A percentile compares a stretch with the other conserved stretches of the same genome.
Evolutionary conservation across 2,329 filamentous ascomycete genomes (phyloP).

Genomic region (Xylariaceae sp.): DNA sequence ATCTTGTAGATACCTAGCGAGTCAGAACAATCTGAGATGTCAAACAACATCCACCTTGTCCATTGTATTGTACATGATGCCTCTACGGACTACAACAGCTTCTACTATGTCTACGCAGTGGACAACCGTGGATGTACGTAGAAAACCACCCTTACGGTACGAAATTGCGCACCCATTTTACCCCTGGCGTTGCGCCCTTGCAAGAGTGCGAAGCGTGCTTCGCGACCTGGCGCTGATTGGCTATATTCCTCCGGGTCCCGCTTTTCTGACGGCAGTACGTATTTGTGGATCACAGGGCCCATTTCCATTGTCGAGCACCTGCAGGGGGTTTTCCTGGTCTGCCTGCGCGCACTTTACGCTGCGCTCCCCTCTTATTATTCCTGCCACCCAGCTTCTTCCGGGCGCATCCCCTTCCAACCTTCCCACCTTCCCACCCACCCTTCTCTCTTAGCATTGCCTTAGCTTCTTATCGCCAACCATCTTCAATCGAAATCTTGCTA

Average conservation of each 20-base stretch:
- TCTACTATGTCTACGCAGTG: no score
- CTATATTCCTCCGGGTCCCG: conserved; percentile 19
- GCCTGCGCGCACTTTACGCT: conserved; percentile 18
- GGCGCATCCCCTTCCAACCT: conserved; percentile 23
- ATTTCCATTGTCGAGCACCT: conserved; percentile 15
- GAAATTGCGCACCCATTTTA: not conserved
- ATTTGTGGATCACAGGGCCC: conserved; percentile 27
- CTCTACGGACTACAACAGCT: no score
- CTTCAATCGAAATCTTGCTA: not conserved
- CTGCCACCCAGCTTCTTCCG: conserved; percentile 23
- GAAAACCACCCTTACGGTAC: not conserved
- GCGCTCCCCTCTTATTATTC: conserved; percentile 28
- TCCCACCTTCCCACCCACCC: conserved; percentile 18
- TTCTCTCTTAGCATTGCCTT: conserved; percentile 9
- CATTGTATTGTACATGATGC: no score
- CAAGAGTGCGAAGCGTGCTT: conserved; percentile 8
- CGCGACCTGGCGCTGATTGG: conserved; percentile 22
- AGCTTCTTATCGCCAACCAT: conserved; percentile 14
- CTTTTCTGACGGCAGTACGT: conserved; percentile 24
- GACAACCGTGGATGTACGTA: not conserved
- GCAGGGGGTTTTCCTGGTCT: conserved; percentile 9
- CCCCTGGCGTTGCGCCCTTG: conserved; percentile 4
- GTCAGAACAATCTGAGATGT: no score
- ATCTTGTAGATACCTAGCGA: not conserved
- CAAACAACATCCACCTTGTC: no score